Percentiles rank a stretch among this genome's conserved stretches.
Conservation (phyloP, 208 protist genomes). For the Acanthamoeba lenticulata region DNA sequence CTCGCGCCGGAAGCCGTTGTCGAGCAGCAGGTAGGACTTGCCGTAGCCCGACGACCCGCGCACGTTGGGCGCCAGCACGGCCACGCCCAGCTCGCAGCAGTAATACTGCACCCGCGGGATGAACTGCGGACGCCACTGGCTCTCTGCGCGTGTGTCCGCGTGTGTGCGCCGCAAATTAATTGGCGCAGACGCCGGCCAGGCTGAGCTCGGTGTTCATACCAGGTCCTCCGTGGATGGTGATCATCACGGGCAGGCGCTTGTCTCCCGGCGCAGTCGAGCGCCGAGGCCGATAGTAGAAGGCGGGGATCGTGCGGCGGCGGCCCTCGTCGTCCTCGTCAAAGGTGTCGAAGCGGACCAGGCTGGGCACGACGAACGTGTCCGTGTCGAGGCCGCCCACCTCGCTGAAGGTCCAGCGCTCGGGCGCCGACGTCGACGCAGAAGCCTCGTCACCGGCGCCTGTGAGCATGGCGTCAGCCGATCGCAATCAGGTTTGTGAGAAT, state of each 20-base stretch:
- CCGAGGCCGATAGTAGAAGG: slow-evolving; percentile 39
- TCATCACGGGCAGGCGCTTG: background rate
- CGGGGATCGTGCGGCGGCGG: background rate
- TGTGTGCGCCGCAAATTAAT: background rate
- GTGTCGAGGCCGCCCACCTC: slow-evolving; percentile 59
- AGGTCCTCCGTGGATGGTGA: slow-evolving; percentile 51
- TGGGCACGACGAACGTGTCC: slow-evolving; percentile 10
- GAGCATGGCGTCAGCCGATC: no score
- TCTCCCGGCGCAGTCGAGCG: background rate
- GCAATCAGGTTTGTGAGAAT: no score
- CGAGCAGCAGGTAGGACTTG: slow-evolving; percentile 49
- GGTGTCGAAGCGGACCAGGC: background rate
- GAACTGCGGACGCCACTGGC: background rate
- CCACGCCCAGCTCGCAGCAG: slow-evolving; percentile 50
- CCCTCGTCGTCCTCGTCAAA: background rate
- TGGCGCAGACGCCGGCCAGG: background rate
- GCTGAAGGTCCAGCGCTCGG: slow-evolving; percentile 34
- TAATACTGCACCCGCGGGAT: slow-evolving; percentile 37
- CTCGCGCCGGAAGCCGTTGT: slow-evolving; percentile 37
- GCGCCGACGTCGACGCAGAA: background rate
- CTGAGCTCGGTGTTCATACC: background rate
- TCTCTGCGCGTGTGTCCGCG: background rate
- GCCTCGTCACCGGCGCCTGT: no score
- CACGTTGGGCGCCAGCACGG: slow-evolving; percentile 54
- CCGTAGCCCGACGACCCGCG: slow-evolving; percentile 41